These are phyloP conservation scores for Ustulina deusta DNA, from an alignment of 2,329 filamentous ascomycete species.

Conservation along the genomic window DNA sequence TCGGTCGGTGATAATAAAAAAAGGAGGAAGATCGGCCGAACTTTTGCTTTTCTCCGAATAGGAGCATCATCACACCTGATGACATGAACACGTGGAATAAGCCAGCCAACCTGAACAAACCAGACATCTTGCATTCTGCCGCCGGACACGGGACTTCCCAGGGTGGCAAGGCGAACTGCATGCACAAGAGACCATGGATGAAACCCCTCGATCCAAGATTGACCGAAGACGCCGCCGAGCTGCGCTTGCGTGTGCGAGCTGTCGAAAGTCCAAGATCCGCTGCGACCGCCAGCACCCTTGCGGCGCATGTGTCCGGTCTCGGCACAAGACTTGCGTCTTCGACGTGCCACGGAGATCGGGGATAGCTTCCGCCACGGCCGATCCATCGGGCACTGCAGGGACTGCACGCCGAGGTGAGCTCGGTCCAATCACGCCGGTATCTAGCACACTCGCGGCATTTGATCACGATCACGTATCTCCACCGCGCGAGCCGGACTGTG, in stretches of 20 bases:
- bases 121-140: background rate
- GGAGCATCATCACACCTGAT: background rate
- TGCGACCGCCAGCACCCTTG: slow-evolving; percentile 71
- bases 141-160: background rate
- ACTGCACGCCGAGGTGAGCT: background rate
- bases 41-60: slow-evolving; percentile 23
- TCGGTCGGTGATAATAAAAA: slow-evolving; percentile 34
- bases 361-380: slow-evolving; percentile 30
- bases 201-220: slow-evolving; percentile 22
- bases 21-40: slow-evolving; percentile 33
- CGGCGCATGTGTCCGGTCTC: slow-evolving; percentile 68
- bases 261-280: slow-evolving; percentile 70
- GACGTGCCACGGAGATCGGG: slow-evolving; percentile 46
- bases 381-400: slow-evolving; percentile 5
- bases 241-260: slow-evolving; percentile 55
- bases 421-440: slow-evolving; percentile 31
- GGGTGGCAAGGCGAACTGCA: slow-evolving; percentile 1
- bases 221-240: slow-evolving; percentile 46
- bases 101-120: background rate
- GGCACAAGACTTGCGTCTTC: slow-evolving; percentile 66
- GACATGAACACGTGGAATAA: background rate
- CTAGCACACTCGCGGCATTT: slow-evolving; percentile 17
- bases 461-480: slow-evolving; percentile 13
- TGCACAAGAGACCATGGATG: slow-evolving; percentile 23
- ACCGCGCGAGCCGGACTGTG: background rate